Evolutionary conservation across 1,139 yeast genomes (phyloP), one percentile per base, ranked within the genome.

Genomic region (Chernovozyma sophiae-reginae): DNA sequence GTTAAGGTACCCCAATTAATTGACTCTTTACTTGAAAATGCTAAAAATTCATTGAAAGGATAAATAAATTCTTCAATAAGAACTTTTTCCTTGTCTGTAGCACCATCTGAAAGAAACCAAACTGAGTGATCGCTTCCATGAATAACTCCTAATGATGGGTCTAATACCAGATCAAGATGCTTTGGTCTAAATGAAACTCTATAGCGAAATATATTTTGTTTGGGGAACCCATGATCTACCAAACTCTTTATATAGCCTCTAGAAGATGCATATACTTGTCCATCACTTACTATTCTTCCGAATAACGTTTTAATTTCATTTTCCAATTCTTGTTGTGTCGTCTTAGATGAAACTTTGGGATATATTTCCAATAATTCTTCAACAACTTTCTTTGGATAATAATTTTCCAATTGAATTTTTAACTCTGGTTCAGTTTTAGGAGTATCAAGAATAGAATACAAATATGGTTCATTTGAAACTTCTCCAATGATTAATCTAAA

Each of bases 251-350:
- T 40, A 30, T 60, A 54, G 1, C 66, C 60, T 38, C 72, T 49
- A 4, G 54, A 41, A 1, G 71, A 58, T 3, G 61, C 58, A 36
- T 64, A 61, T 6, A 66, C 68, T 42, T 67, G 72, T 18, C 63
- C 55, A 42, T 66, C 72, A 25, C 62, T 55, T 34, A 63, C 56
- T 13, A 66, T 63, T 4, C 41, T 40, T 12, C 72, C 72, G 44
- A 49, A 63, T 5, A 31, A 17, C 15, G n/a, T 23, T 13, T 34
- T 20, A 13, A 36, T 30, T n/a, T n/a, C n/a, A n/a, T n/a, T n/a
- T n/a, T n/a, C n/a, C n/a, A n/a, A n/a, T n/a, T n/a, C n/a, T n/a
- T n/a, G n/a, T n/a, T n/a, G n/a, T n/a, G n/a, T n/a, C 4, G 31
- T n/a, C 8, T 6, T 17, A n/a, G 4, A 17, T 25, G 18, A 24